phyloP scores from a whole-genome alignment of 345 rosid species.

The Eucalyptus curtisii region DNA sequence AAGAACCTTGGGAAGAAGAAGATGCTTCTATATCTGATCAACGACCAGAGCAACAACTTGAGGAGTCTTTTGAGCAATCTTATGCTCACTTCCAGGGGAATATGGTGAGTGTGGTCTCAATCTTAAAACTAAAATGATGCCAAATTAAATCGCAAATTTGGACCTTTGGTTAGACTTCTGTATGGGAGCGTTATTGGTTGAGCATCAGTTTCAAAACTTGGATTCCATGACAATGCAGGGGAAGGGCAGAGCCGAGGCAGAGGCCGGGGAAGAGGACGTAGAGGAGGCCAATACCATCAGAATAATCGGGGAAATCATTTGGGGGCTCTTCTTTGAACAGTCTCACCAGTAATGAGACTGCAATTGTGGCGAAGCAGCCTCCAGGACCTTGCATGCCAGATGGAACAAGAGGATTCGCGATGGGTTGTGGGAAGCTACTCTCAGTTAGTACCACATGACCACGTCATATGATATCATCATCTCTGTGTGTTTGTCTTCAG shows the following conservation, averaged over 20 bases:
- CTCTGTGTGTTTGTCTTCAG: neutral
- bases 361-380: constrained; percentile 53
- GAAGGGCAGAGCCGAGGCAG: constrained; percentile 49
- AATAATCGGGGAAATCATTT: constrained; percentile 45
- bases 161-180: too few relatives aligned
- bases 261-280: constrained; percentile 64
- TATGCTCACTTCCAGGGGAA: too few relatives aligned
- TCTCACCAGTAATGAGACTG: constrained; percentile 30
- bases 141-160: too few relatives aligned
- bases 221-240: constrained; percentile 21
- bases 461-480: neutral
- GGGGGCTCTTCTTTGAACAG: constrained; percentile 30
- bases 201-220: neutral
- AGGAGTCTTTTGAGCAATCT: too few relatives aligned
- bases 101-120: too few relatives aligned
- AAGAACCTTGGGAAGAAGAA: too few relatives aligned
- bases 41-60: too few relatives aligned
- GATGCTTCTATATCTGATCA: too few relatives aligned
- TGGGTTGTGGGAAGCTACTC: too few relatives aligned
- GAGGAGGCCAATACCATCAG: constrained; percentile 56
- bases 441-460: too few relatives aligned
- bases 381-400: constrained; percentile 99
- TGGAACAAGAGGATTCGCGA: constrained; percentile 80
- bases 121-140: too few relatives aligned
- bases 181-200: too few relatives aligned